Conservation (phyloP, 441 rosid species). For the Melastoma candidum region DNA sequence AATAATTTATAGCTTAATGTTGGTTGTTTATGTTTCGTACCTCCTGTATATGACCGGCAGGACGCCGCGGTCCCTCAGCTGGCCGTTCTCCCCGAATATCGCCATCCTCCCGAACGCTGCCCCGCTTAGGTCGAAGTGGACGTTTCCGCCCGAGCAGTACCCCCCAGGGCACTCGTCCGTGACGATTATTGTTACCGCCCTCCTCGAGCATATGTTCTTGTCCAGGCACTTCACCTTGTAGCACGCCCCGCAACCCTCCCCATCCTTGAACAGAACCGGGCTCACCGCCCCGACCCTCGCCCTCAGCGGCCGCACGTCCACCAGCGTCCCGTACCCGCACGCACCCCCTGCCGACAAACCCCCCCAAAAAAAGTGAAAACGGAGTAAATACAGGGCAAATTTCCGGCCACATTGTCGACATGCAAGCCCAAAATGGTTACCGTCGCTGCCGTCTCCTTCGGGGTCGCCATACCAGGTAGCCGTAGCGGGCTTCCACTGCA, state of each 20-base stretch:
- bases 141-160: constrained; percentile 49
- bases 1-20: too few relatives aligned
- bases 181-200: constrained; percentile 77
- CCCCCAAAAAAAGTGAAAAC: too few relatives aligned
- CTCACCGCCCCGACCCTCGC: constrained; percentile 92
- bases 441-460: constrained; percentile 92
- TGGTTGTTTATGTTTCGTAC: constrained; percentile 19
- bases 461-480: constrained; percentile 97
- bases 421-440: constrained; percentile 18
- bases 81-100: constrained; percentile 50
- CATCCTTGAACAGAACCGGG: constrained; percentile 69
- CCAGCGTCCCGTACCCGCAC: constrained; percentile 90
- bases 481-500: constrained; percentile 29
- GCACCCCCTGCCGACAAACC: constrained; percentile 59
- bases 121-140: constrained; percentile 87
- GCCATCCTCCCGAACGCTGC: constrained; percentile 91
- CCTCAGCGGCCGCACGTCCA: constrained; percentile 69
- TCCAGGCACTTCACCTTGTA: constrained; percentile 76
- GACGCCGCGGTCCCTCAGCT: constrained; percentile 77
- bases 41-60: constrained; percentile 63
- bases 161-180: constrained; percentile 92
- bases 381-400: too few relatives aligned
- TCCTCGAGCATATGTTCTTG: constrained; percentile 63
- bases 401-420: not conserved
- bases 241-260: constrained; percentile 90